phyloP scores from a whole-genome alignment of 2,329 filamentous ascomycete genomes.

The Arachnomyces sp. region DNA sequence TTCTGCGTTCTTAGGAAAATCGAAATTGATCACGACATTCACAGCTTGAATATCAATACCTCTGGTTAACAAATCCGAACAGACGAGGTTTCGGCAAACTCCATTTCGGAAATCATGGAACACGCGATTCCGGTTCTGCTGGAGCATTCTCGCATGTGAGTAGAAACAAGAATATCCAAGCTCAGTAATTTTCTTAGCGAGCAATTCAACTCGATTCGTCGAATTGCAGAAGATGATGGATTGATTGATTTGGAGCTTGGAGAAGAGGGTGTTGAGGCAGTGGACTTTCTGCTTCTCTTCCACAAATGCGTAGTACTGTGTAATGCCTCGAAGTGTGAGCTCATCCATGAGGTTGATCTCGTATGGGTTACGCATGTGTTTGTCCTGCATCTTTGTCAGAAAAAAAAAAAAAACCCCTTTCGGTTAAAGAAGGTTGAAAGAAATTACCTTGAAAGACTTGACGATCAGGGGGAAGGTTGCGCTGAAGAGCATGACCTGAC shows the following conservation, averaged over 20 bases:
- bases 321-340: constrained; percentile 93
- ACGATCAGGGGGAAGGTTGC: constrained; percentile 96
- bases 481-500: constrained; percentile 98
- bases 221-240: constrained; percentile 99
- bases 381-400: constrained; percentile 53
- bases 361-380: constrained; percentile 92
- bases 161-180: constrained; percentile 99
- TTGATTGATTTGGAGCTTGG: constrained; percentile 98
- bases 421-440: background rate
- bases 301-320: constrained; percentile 98
- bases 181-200: constrained; percentile 99
- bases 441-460: constrained; percentile 71
- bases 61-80: constrained; percentile 92
- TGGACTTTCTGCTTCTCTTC: constrained; percentile 99
- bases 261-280: constrained; percentile 97
- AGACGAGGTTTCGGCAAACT: constrained; percentile 95
- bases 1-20: constrained; percentile 98
- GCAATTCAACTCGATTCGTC: constrained; percentile 91
- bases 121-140: constrained; percentile 89
- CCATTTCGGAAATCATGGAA: constrained; percentile 99
- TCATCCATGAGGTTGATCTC: constrained; percentile 99
- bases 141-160: constrained; percentile 96
- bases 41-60: constrained; percentile 99
- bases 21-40: constrained; percentile 99
- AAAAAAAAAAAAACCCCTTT: background rate